These are phyloP conservation scores for Boletus barrowsii DNA, from an alignment of 768 basidiomycete genomes.

Conservation along the genomic window DNA sequence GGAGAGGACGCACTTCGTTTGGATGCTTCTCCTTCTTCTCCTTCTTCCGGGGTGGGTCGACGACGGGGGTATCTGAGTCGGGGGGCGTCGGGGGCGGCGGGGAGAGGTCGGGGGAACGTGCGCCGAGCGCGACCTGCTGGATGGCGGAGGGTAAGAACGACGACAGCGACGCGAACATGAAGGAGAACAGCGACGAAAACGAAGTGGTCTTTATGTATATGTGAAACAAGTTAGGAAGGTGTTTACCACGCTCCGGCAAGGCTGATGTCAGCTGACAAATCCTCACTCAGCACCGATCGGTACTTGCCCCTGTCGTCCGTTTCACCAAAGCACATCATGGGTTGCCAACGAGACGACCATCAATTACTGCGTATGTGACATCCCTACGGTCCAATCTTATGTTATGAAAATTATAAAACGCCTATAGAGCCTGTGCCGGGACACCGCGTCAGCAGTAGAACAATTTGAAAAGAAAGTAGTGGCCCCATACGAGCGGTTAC, in stretches of 20 bases:
- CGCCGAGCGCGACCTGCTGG: constrained; percentile 35
- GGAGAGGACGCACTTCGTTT: constrained; percentile 43
- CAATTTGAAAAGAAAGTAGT: no score
- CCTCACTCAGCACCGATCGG: no score
- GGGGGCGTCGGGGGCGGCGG: constrained; percentile 8
- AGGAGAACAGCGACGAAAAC: not conserved
- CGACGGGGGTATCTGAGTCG: constrained; percentile 14
- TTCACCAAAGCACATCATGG: no score
- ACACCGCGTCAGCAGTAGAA: no score
- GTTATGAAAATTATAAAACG: no score
- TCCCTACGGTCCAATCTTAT: no score
- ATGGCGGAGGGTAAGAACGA: constrained; percentile 49
- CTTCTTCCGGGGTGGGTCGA: constrained; percentile 43
- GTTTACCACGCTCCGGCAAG: constrained; percentile 7
- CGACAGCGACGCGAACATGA: constrained; percentile 54
- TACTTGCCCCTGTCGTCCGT: no score
- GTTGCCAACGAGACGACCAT: no score
- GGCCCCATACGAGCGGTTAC: constrained; percentile 16
- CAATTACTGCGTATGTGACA: no score
- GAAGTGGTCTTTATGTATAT: constrained; percentile 15
- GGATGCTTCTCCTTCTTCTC: constrained; percentile 34
- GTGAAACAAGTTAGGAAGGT: not conserved
- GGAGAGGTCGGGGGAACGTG: constrained; percentile 22
- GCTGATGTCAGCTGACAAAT: not conserved
- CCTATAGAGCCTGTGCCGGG: no score